Conservation (phyloP, 164 flowering plant genomes). For the Aristolochia fimbriata region DNA sequence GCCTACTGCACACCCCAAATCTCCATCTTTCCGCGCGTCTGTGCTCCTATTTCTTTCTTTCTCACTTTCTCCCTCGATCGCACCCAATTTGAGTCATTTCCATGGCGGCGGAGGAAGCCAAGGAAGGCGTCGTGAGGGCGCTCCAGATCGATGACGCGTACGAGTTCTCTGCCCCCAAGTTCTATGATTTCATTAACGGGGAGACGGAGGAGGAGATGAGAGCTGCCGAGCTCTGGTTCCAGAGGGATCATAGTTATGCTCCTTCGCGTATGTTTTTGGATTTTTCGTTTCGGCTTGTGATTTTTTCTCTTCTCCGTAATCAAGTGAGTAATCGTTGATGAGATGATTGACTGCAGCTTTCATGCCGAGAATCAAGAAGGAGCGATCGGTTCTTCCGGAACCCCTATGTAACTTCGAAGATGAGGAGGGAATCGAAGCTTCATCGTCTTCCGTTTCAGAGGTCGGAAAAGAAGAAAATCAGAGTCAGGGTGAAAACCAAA, state of each 20-base stretch:
- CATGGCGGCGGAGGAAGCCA: not conserved
- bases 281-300: not conserved
- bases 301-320: not conserved
- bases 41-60: not conserved
- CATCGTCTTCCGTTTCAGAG: too few species aligned
- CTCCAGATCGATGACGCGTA: slow-evolving; percentile 51
- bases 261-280: slow-evolving; percentile 64
- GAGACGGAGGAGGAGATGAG: slow-evolving; percentile 55
- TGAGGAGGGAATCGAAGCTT: slow-evolving; percentile 21
- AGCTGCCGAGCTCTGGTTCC: slow-evolving; percentile 80
- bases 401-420: slow-evolving; percentile 61
- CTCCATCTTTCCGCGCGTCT: not conserved
- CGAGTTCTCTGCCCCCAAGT: slow-evolving; percentile 78
- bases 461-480: too few species aligned
- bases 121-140: not conserved
- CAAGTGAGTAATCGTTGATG: too few species aligned
- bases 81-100: too few species aligned
- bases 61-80: not conserved
- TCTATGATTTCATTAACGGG: slow-evolving; percentile 57
- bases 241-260: slow-evolving; percentile 46
- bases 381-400: slow-evolving; percentile 43
- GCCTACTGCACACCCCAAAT: not conserved
- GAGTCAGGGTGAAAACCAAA: too few species aligned
- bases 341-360: slow-evolving; percentile 69
- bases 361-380: slow-evolving; percentile 64